Conservation (phyloP, 164 flowering plant species). For the Platanus orientalis region DNA sequence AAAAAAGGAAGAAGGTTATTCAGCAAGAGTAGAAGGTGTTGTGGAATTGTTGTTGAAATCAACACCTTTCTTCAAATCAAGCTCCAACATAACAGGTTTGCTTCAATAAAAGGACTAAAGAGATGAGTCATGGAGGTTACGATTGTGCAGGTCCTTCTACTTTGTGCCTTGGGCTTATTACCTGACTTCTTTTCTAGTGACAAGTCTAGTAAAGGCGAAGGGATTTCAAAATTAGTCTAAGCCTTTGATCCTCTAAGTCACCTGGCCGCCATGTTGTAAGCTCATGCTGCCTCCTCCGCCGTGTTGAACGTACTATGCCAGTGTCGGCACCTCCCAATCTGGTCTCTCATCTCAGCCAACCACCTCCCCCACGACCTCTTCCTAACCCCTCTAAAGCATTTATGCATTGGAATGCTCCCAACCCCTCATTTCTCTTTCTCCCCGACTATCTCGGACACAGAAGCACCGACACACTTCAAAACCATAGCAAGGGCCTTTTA, state of each 20-base stretch:
- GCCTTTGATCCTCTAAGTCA: conserved; percentile 77
- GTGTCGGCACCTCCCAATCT: conserved; percentile 81
- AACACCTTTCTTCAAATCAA: too few relatives aligned
- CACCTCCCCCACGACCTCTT: conserved; percentile 95
- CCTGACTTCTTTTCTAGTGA: conserved; percentile 9
- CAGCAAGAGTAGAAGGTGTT: too few relatives aligned
- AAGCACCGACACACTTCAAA: too few relatives aligned
- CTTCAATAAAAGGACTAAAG: too few relatives aligned
- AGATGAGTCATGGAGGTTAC: conserved; percentile 59
- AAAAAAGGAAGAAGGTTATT: too few relatives aligned
- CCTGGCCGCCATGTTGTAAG: conserved; percentile 86
- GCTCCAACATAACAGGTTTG: too few relatives aligned
- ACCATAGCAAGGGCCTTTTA: too few relatives aligned
- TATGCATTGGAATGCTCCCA: conserved; percentile 19
- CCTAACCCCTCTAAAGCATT: conserved; percentile 67
- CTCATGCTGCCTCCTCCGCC: conserved; percentile 90
- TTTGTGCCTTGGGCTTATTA: conserved; percentile 8
- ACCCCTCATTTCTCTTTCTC: too few relatives aligned
- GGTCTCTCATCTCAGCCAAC: conserved; percentile 90
- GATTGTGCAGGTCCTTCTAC: conserved; percentile 32
- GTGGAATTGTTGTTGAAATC: too few relatives aligned
- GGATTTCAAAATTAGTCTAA: conserved; percentile 65
- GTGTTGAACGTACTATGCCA: conserved; percentile 94
- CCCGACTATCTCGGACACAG: too few relatives aligned
- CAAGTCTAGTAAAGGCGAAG: conserved; percentile 30